Conservation (phyloP, 176 grass and related monocot genomes). For the Typha latifolia region DNA sequence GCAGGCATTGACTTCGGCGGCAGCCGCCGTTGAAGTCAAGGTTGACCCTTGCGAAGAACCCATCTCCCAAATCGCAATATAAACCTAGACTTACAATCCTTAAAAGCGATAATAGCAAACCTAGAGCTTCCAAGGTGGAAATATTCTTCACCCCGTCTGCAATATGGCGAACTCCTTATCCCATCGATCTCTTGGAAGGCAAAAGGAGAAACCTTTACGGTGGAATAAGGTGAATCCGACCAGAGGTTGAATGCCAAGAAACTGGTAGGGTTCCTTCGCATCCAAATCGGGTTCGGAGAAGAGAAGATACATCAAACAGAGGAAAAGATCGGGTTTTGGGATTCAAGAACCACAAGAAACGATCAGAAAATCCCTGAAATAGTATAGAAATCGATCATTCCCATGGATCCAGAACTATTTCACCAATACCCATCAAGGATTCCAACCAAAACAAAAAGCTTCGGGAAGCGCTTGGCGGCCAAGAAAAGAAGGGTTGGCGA, state of each 20-base stretch:
- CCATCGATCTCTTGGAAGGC: constrained; percentile 33
- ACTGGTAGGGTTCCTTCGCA: constrained; percentile 23
- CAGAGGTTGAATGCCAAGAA: constrained; percentile 19
- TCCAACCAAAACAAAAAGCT: too few relatives aligned
- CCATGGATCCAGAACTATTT: constrained; percentile 8
- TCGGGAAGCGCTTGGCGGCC: too few relatives aligned
- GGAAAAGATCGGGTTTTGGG: not conserved
- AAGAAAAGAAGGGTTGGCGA: too few relatives aligned
- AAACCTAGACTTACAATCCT: not conserved
- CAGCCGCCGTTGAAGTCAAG: constrained; percentile 50
- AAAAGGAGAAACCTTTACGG: constrained; percentile 16
- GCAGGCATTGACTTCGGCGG: constrained; percentile 51
- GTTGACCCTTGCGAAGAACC: constrained; percentile 73
- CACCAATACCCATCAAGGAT: not conserved
- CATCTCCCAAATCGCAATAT: not conserved
- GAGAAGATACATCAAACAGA: constrained; percentile 50
- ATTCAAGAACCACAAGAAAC: not conserved
- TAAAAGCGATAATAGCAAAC: not conserved
- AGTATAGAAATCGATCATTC: not conserved
- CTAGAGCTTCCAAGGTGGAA: constrained; percentile 13
- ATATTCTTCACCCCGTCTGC: constrained; percentile 17
- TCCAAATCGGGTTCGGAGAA: constrained; percentile 26
- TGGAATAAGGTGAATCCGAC: not conserved
- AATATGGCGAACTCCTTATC: constrained; percentile 38
- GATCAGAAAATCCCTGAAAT: not conserved